Base-by-base conservation (phyloP, 2,329 filamentous ascomycete genomes). In the Clathrospora elynae region DNA sequence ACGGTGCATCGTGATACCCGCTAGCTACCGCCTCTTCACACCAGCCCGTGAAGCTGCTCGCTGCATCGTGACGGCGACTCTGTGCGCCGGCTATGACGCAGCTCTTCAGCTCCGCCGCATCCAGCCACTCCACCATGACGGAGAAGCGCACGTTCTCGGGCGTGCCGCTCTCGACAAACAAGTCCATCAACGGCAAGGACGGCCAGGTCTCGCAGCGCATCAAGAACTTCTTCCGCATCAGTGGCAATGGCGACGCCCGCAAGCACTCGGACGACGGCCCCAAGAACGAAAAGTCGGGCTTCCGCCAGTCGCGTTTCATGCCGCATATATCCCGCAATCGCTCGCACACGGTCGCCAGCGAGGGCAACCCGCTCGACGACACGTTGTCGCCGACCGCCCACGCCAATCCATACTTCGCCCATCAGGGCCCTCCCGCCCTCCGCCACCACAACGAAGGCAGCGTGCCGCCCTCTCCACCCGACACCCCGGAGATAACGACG, bases 401-500 rank as follows among this genome's bases (percentile, higher is more conserved):
- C 66, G 92, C 90, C 53, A 99, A 99, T 70, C 93, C 93, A 12
- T 99, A 99, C 74, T 99, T 97, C 71, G 88, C 85, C 56, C 93
- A 97, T 69, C 93, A 99, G 73, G 93, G 93, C 43, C 90, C 90
- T 60, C 93, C 93, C 3, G 88, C 89, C 53, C 78, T 97, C 61
- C 86, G 92, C 66, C 93, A 99, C 75, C 90, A 95, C 75, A 95
- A 97, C 71, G 90, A 93, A 58, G 88, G 86, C 64, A 96, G 90
- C 53, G 88, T 95, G 23, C 91, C 93, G 10, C 90, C 90, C 9
- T 95, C 91, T 49, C 92, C 93, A 19, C 90, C 92, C 30, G 90
- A 96, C 68, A 95, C 90, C 1, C 91, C 92, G 13, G 83, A 83
- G 49, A 77, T 92, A 55, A 63, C 69, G 23, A 70, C 62, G 23